Evolutionary conservation across 2,329 filamentous ascomycete genomes (phyloP).

Genomic region (Xenoacremonium recifei): DNA sequence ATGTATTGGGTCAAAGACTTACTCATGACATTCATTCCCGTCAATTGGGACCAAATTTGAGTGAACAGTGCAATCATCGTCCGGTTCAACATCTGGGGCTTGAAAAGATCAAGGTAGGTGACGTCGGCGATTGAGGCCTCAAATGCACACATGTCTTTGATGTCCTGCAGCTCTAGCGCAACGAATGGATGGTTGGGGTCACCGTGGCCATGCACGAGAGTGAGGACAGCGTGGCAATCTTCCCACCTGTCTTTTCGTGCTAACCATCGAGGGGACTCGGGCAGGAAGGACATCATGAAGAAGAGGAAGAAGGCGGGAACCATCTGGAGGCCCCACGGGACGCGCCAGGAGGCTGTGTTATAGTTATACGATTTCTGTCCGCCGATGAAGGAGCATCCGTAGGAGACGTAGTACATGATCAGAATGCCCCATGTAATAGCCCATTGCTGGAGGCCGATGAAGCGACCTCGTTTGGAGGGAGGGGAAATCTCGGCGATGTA

Average conservation of each 20-base stretch:
- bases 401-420: slow-evolving; percentile 52
- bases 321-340: slow-evolving; percentile 5
- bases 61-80: slow-evolving; percentile 51
- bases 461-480: slow-evolving; percentile 54
- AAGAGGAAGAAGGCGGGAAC: slow-evolving; percentile 2
- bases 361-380: slow-evolving; percentile 5
- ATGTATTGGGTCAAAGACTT: background rate
- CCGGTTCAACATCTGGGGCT: slow-evolving; percentile 60
- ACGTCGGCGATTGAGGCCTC: slow-evolving; percentile 66
- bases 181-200: slow-evolving; percentile 66
- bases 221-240: slow-evolving; percentile 47
- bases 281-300: background rate
- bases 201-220: slow-evolving; percentile 64
- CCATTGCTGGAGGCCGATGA: slow-evolving; percentile 69
- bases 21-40: slow-evolving; percentile 56
- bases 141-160: slow-evolving; percentile 71
- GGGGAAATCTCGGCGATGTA: slow-evolving; percentile 61
- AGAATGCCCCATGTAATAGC: slow-evolving; percentile 64
- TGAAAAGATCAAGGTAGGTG: slow-evolving; percentile 69
- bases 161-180: slow-evolving; percentile 65
- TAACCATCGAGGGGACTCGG: slow-evolving; percentile 5
- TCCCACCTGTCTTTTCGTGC: slow-evolving; percentile 2
- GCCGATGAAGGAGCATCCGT: slow-evolving; percentile 60
- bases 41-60: slow-evolving; percentile 57
- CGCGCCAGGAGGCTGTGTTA: background rate